These are phyloP conservation scores for Tephrocybe sp. DNA, from an alignment of 768 basidiomycete species.

Conservation along the genomic window DNA sequence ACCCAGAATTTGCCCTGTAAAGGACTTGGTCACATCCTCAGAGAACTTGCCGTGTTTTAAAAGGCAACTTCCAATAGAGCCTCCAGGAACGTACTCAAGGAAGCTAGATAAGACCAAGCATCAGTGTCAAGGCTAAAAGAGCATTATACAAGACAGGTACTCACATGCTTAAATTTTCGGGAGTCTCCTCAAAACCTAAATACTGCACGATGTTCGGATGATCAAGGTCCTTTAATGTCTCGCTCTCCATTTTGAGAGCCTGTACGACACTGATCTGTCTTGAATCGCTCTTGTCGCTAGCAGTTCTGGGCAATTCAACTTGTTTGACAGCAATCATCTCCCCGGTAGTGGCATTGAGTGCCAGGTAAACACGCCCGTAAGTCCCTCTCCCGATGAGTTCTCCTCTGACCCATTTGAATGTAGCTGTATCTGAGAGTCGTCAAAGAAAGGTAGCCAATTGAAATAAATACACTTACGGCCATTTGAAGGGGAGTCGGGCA, in stretches of 20 bases:
- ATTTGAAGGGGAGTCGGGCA: slow-evolving; percentile 60
- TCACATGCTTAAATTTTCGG: slow-evolving; percentile 87
- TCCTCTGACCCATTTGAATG: slow-evolving; percentile 98
- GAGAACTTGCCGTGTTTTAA: slow-evolving; percentile 92
- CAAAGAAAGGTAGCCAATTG: not conserved
- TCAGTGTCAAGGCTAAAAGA: not conserved
- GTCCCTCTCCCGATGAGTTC: slow-evolving; percentile 97
- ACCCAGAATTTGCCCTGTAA: slow-evolving; percentile 86
- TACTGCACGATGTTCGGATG: slow-evolving; percentile 98
- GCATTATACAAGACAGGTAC: slow-evolving; percentile 29
- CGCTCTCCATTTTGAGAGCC: slow-evolving; percentile 92
- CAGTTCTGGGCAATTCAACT: slow-evolving; percentile 91
- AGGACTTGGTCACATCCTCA: slow-evolving; percentile 88
- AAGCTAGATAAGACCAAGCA: slow-evolving; percentile 53
- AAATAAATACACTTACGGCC: slow-evolving; percentile 52
- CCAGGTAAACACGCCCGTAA: slow-evolving; percentile 95
- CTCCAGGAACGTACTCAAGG: slow-evolving; percentile 98
- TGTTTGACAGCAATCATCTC: slow-evolving; percentile 99
- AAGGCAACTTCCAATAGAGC: slow-evolving; percentile 88
- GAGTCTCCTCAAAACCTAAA: slow-evolving; percentile 91
- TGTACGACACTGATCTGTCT: slow-evolving; percentile 85
- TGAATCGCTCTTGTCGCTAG: slow-evolving; percentile 86
- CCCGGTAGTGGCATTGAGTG: slow-evolving; percentile 92
- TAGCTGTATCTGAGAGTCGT: slow-evolving; percentile 46
- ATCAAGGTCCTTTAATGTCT: slow-evolving; percentile 93